Percentiles rank a stretch among this genome's conserved stretches.
Evolutionary conservation across 2,329 filamentous ascomycete genomes (phyloP).

Genomic region (Arachnopeziza araneosa): DNA sequence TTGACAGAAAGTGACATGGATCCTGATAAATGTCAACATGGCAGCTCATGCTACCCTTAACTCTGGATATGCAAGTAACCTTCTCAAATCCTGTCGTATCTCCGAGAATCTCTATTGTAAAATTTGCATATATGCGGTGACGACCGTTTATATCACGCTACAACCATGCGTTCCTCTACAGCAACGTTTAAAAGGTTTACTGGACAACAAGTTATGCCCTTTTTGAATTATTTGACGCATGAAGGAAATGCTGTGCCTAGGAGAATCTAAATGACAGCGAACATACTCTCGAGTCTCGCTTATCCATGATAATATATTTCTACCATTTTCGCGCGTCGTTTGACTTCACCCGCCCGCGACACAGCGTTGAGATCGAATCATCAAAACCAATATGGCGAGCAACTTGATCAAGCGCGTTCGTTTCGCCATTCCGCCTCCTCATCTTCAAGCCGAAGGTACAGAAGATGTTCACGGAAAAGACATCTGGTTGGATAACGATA

Average conservation of each 20-base stretch:
- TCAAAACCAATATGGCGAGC: slow-evolving; percentile 7
- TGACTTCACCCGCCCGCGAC: background rate
- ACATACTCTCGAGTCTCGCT: background rate
- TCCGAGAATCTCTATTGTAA: background rate
- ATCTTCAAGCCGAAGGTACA: slow-evolving; percentile 22
- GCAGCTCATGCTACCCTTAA: background rate
- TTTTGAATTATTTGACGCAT: background rate
- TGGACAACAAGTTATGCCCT: no score
- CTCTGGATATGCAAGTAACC: background rate
- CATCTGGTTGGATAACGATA: slow-evolving; percentile 36
- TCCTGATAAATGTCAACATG: background rate
- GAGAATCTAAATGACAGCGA: no score
- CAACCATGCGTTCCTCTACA: background rate
- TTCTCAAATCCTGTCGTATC: background rate
- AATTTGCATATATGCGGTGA: background rate
- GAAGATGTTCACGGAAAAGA: slow-evolving; percentile 26
- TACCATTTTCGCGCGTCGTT: background rate
- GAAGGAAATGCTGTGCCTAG: background rate
- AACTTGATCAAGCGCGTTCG: slow-evolving; percentile 13
- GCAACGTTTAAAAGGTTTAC: no score
- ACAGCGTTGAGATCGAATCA: background rate
- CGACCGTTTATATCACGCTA: background rate
- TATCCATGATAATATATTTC: background rate
- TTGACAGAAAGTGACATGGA: background rate
- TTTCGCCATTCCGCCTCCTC: slow-evolving; percentile 16